Base-by-base conservation (phyloP, 208 protist genomes). In the Vickermania ingenoplastis region DNA sequence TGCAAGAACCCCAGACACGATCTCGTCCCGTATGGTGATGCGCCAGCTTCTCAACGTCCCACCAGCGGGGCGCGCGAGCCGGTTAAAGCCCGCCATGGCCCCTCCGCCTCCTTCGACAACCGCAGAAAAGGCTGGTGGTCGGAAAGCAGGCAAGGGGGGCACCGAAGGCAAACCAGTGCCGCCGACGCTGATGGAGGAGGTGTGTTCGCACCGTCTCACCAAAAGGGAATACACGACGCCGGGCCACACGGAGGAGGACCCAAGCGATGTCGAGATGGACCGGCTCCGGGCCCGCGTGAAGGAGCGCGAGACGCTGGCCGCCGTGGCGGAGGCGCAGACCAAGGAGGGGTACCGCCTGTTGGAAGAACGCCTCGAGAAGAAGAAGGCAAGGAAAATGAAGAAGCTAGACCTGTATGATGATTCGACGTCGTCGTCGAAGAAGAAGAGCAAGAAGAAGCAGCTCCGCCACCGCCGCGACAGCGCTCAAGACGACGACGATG, bases 201-300 rank as follows among this genome's bases (percentile, higher is more conserved):
- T 91, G 4, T 91, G 84, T 57, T 91, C 84, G 2, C 83, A 91
- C 53, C 66, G 84, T 0, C 69, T 91, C 23, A 77, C 74, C n/a
- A 26, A 54, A 25, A 5, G 21, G 24, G 21, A 54, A 25, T 26
- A 54, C 50, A 13, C n/a, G 23, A 11, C 23, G n/a, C 21, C 50
- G 7, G 23, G 23, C 11, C 11, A 13, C 7, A 22, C 3, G 29
- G 64, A 69, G 29, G 63, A 75, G 53, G 81, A 89, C 62, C 75
- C 75, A 0, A 83, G 76, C 57, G 81, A 89, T 31, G 70, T 68
- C 22, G 81, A 89, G 65, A 68, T 84, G 56, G 59, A 65, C 11
- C 53, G 51, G 22, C 59, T 77, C 65, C 71, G 67, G 27, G 51
- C 48, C 3, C 45, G 69, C 0, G 76, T 63, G 11, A 61, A 52